Conservation (phyloP, 2,329 filamentous ascomycete species). For the Thelonectria rubi region DNA sequence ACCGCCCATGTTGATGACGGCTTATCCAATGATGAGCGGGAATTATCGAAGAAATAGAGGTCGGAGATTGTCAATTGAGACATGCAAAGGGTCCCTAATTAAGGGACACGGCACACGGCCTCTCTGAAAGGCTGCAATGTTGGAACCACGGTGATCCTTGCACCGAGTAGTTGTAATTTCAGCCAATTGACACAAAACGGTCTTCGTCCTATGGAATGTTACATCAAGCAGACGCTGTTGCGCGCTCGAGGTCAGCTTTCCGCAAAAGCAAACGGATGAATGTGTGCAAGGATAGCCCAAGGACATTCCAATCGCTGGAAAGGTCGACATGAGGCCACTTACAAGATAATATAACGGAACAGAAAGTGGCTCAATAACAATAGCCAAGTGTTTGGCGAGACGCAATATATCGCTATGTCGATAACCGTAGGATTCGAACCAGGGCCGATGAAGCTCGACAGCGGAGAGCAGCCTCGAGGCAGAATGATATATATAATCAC, state of each 20-base stretch:
- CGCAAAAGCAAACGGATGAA: conserved; percentile 20
- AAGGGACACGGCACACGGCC: neutral
- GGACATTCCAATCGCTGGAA: neutral
- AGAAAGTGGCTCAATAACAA: no score
- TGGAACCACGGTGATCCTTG: conserved; percentile 30
- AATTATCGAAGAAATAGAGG: conserved; percentile 2
- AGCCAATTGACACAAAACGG: conserved; percentile 16
- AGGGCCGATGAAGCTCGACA: neutral
- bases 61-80: neutral
- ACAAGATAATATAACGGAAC: no score
- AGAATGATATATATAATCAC: conserved; percentile 8
- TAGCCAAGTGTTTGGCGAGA: no score
- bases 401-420: no score
- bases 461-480: conserved; percentile 13
- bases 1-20: conserved; percentile 56
- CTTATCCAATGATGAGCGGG: neutral
- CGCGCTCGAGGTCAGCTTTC: conserved; percentile 19
- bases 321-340: no score
- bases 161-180: conserved; percentile 23
- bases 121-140: conserved; percentile 1
- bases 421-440: neutral
- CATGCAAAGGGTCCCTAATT: conserved; percentile 11
- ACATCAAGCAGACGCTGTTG: conserved; percentile 21
- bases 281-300: conserved; percentile 6
- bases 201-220: conserved; percentile 15